A percentile compares a stretch with the other conserved stretches of the same genome.
These are phyloP conservation scores for Periconia digitata DNA, from an alignment of 2,329 filamentous ascomycete genomes.

Conservation along the genomic window DNA sequence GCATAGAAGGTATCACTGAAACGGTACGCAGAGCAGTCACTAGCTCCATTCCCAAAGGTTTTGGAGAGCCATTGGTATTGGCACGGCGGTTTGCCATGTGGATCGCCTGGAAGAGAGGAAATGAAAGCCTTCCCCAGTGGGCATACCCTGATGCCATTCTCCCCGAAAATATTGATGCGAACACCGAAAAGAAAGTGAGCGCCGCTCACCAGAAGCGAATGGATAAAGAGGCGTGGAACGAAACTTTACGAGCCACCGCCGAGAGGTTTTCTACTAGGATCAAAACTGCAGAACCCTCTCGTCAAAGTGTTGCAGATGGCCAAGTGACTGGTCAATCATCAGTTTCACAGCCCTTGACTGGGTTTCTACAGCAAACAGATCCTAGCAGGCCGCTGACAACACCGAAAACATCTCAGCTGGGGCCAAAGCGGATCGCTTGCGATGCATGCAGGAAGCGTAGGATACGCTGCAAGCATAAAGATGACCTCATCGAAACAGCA, in stretches of 20 bases:
- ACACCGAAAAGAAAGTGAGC: constrained; percentile 56
- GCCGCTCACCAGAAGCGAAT: constrained; percentile 58
- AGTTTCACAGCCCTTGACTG: constrained; percentile 34
- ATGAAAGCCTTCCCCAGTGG: constrained; percentile 64
- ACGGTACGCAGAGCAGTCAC: constrained; percentile 62
- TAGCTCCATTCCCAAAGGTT: constrained; percentile 63
- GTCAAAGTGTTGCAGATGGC: constrained; percentile 14
- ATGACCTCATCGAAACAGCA: constrained; percentile 47
- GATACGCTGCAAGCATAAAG: constrained; percentile 66
- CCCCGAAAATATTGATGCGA: constrained; percentile 39
- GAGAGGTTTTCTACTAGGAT: constrained; percentile 46
- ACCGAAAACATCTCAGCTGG: constrained; percentile 60
- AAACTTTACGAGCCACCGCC: constrained; percentile 47
- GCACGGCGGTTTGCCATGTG: constrained; percentile 64
- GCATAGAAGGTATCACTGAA: constrained; percentile 61
- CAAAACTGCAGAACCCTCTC: constrained; percentile 22
- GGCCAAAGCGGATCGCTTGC: constrained; percentile 63
- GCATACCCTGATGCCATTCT: constrained; percentile 59
- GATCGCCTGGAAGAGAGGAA: constrained; percentile 69
- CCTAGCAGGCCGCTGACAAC: constrained; percentile 47
- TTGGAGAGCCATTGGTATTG: constrained; percentile 62
- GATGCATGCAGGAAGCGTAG: constrained; percentile 64
- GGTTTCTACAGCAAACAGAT: constrained; percentile 40
- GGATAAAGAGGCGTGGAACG: constrained; percentile 54
- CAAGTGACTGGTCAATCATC: constrained; percentile 15